These are phyloP conservation scores for Paraphoma sp. DNA, from an alignment of 2,329 filamentous ascomycete species.

Conservation along the genomic window DNA sequence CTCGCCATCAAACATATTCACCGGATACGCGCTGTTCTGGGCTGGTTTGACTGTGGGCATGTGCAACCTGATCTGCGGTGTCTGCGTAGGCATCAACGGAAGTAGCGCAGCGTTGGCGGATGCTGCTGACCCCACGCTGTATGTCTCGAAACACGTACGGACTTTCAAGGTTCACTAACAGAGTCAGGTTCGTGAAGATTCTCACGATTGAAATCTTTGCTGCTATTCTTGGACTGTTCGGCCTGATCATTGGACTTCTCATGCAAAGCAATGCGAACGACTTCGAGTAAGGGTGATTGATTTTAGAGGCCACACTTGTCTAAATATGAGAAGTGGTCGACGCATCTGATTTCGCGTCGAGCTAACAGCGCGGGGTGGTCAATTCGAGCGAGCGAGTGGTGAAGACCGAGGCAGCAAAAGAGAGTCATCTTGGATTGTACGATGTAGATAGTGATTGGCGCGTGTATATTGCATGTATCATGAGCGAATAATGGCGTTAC, in stretches of 20 bases:
- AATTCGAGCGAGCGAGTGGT: background rate
- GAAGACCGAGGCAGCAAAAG: conserved; percentile 5
- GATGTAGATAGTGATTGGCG: conserved; percentile 38
- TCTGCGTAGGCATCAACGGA: conserved; percentile 97
- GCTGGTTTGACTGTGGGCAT: conserved; percentile 89
- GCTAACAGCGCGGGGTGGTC: background rate
- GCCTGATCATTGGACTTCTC: conserved; percentile 91
- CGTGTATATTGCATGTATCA: conserved; percentile 49
- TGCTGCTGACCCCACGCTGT: conserved; percentile 90
- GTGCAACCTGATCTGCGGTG: conserved; percentile 95
- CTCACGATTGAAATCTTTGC: conserved; percentile 99
- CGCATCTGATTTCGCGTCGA: no score
- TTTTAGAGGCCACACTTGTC: no score
- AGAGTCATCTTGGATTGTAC: conserved; percentile 21
- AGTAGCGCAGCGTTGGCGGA: conserved; percentile 95
- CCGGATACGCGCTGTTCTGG: conserved; percentile 96
- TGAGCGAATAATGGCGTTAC: conserved; percentile 37
- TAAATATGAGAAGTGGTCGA: no score
- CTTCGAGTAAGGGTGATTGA: conserved; percentile 57
- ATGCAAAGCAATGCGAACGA: conserved; percentile 83
- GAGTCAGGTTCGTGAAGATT: conserved; percentile 89
- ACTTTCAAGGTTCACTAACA: conserved; percentile 10
- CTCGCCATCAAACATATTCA: conserved; percentile 85
- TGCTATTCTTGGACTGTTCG: conserved; percentile 94
- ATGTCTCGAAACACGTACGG: conserved; percentile 49